Evolutionary conservation across 2,329 filamentous ascomycete genomes (phyloP).

Genomic region (Taxawa tesnikishii): DNA sequence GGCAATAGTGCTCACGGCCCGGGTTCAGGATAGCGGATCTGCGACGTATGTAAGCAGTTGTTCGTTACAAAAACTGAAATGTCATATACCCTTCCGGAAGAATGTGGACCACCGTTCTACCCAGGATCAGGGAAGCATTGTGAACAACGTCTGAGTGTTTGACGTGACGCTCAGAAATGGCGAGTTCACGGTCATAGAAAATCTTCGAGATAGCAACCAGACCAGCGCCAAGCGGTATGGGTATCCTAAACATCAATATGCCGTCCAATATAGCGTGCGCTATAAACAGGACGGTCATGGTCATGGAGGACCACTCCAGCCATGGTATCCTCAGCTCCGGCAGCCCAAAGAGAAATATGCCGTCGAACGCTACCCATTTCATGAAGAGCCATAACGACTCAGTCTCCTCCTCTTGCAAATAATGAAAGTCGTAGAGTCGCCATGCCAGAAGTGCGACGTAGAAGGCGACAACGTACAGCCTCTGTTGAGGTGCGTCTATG

Average conservation of each 20-base stretch:
- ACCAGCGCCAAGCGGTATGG: conserved; percentile 65
- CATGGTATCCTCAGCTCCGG: conserved; percentile 87
- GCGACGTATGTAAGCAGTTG: conserved; percentile 4
- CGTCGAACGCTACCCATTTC: conserved; percentile 88
- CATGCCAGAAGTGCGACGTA: conserved; percentile 68
- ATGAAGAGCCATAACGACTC: conserved; percentile 83
- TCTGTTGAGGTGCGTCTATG: conserved; percentile 81
- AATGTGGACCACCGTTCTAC: conserved; percentile 95
- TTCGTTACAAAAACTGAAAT: conserved; percentile 7
- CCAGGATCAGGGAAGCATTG: conserved; percentile 86
- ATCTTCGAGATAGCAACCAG: conserved; percentile 62
- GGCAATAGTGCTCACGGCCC: conserved; percentile 65
- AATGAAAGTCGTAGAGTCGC: conserved; percentile 77
- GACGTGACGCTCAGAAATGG: conserved; percentile 86
- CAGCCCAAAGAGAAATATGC: conserved; percentile 73
- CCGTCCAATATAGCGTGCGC: conserved; percentile 63
- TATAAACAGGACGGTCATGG: conserved; percentile 59
- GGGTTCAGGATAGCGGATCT: conserved; percentile 70
- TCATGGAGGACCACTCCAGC: conserved; percentile 77
- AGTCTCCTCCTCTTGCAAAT: conserved; percentile 65
- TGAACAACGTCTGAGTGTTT: conserved; percentile 79
- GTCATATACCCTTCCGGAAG: conserved; percentile 67
- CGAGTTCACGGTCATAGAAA: conserved; percentile 83
- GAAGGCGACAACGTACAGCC: conserved; percentile 72
- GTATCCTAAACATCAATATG: conserved; percentile 83